Evolutionary conservation across 768 basidiomycete species (phyloP), one percentile per base, ranked within the genome.

Genomic region (Saitozyma sp.): DNA sequence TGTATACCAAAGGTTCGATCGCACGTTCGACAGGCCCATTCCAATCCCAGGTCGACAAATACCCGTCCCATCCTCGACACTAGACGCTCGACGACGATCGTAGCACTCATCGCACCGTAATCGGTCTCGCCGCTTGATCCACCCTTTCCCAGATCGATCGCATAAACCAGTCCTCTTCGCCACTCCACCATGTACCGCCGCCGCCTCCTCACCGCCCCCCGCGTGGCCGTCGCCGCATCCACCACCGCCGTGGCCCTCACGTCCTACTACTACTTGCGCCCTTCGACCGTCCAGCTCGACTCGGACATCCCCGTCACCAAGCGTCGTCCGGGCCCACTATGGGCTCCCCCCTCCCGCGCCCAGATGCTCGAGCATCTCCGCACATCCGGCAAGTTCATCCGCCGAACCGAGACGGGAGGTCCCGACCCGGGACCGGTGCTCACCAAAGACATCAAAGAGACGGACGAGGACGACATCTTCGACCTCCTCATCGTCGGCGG

Each of bases 401-500:
- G 66, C 29, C 52, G 71, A 46, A 67, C 69, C 8, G 17, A 45
- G 3, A 60, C 65, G 19, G 69, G 69, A 43, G 71, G 68, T 45
- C 68, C 71, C 9, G 71, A 69, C 53, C 70, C 67, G n/a, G 74
- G 71, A 53, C 63, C 66, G 13, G 71, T 73, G 1, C 45, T 68
- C 20, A 51, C 50, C 9, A 64, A 66, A n/a, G 61, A 70, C 2
- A 50, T 51, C n/a, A 54, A 56, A 9, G 64, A 74, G 29, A 67
- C 77, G 2, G 82, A 81, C 1, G 82, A 83, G 17, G 84, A 86
- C 13, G 84, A 85, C 50, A 68, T 78, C 54, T 90, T 90, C 65
- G 92, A 94, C 79, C 71, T 93, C 38, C 80, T 94, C 54, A 82
- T 97, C 68, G 87, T 97, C 40, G 95, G 94, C 37, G 94, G 95